Conservation (phyloP, 257 asterid genomes). For the Ajuga chamaepitys region DNA sequence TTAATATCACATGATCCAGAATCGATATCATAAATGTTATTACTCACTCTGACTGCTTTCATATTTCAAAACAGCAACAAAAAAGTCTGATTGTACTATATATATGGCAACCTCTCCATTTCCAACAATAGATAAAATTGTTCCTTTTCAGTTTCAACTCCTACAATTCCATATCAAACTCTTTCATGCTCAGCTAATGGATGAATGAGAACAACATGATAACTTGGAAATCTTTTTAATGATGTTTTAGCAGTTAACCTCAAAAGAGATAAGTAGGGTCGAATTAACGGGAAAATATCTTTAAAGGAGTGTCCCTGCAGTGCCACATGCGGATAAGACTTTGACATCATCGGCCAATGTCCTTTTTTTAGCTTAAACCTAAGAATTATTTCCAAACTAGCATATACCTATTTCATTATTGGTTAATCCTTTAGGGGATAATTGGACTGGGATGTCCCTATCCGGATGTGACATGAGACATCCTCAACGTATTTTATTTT, state of each 20-base stretch:
- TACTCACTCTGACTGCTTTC: slow-evolving; percentile 11
- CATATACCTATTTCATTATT: not conserved
- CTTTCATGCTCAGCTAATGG: no score
- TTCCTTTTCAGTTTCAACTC: no score
- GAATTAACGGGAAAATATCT: slow-evolving; percentile 25
- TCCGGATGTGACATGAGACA: no score
- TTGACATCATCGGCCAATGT: slow-evolving; percentile 7
- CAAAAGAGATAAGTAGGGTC: no score
- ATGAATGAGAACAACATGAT: no score
- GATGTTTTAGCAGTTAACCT: no score
- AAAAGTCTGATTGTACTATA: not conserved
- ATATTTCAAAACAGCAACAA: not conserved
- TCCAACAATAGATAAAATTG: no score
- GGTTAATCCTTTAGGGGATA: not conserved
- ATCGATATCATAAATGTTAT: not conserved
- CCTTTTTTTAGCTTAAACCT: not conserved
- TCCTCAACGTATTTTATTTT: no score
- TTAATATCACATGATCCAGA: slow-evolving; percentile 43
- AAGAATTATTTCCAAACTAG: not conserved
- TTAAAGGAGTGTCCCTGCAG: slow-evolving; percentile 32
- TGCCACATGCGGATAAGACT: slow-evolving; percentile 27
- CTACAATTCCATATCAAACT: no score
- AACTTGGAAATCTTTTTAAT: no score
- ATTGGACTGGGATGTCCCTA: no score
- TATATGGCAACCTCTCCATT: no score